phyloP scores from a whole-genome alignment of 257 asterid species.

The Petrea volubilis region DNA sequence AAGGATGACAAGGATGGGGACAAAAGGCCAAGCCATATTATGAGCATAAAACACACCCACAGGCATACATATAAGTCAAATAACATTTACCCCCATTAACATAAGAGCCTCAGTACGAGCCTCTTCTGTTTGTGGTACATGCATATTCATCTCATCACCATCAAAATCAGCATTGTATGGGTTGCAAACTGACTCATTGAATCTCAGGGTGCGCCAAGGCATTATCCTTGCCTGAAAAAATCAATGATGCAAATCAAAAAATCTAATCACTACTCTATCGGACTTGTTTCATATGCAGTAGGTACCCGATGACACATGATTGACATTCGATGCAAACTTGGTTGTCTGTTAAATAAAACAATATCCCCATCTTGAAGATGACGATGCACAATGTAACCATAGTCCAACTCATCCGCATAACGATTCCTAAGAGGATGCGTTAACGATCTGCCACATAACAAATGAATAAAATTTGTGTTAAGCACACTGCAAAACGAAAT shows the following conservation, averaged over 20 bases:
- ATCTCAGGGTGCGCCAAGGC: slow-evolving; percentile 99
- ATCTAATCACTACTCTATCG: not conserved
- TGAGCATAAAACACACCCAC: not conserved
- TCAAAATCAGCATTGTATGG: slow-evolving; percentile 99
- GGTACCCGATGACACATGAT: slow-evolving; percentile 92
- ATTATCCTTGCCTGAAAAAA: slow-evolving; percentile 87
- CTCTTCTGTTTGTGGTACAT: slow-evolving; percentile 98
- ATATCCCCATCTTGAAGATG: slow-evolving; percentile 94
- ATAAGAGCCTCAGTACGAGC: slow-evolving; percentile 95
- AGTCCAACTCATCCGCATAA: slow-evolving; percentile 77
- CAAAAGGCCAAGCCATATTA: not conserved
- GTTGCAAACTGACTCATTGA: slow-evolving; percentile 97
- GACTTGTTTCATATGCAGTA: slow-evolving; percentile 15
- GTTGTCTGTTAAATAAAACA: slow-evolving; percentile 88
- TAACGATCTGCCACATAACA: slow-evolving; percentile 56
- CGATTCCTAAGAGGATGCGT: slow-evolving; percentile 58
- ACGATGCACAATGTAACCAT: slow-evolving; percentile 79
- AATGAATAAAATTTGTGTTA: slow-evolving; percentile 7
- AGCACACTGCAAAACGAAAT: not conserved
- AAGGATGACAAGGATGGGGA: slow-evolving; percentile 1
- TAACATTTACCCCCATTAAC: slow-evolving; percentile 85
- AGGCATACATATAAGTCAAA: no score
- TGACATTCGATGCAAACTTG: slow-evolving; percentile 97
- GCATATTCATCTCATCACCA: slow-evolving; percentile 99
- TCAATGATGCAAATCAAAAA: slow-evolving; percentile 18